Base-by-base conservation (phyloP, 1,139 yeast species). In the Meyerozyma carpophila region DNA sequence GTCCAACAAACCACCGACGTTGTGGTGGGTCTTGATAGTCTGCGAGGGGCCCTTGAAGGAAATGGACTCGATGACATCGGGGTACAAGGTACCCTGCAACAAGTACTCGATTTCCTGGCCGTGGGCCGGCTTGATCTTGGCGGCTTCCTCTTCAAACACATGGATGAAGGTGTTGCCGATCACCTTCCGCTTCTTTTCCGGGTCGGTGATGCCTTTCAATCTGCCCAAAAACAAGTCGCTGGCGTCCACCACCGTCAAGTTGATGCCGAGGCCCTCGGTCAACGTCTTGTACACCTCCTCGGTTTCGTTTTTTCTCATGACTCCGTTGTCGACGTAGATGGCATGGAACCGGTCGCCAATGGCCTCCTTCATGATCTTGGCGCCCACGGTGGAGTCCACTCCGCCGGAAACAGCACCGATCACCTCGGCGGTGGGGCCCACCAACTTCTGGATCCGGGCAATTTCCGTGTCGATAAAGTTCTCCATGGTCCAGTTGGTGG, bases 321-420 rank as follows among this genome's bases (percentile, higher is more conserved):
- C 93, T 68, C 99, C 99, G 64, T 93, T 93, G 71, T 93, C 98
- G 50, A 93, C 99, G 62, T 90, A 80, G 58, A 93, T 90, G 50
- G 98, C 99, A 60, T 93, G 99, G 86, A 93, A 93, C 67, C 98
- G 82, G 61, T 88, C 94, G 62, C 99, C 99, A 66, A 93, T 93
- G 52, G 98, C 98, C 71, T 88, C 96, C 53, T 90, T 85, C 95
- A 93, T 86, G 64, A 93, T 79, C 75, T 93, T 93, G 53, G 99
- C 97, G 53, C 98, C 99, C 50, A 94, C 98, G 40, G 99, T 93
- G 45, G 98, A 93, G 70, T 93, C 99, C 52, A 94, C 98, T 75
- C 99, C 98, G 61, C 99, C 99, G 48, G 97, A 88, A 56, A 93
- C 98, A 45, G 99, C 99, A 71, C 99, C 99, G 63, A 93, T 93